Percentiles rank a stretch among this genome's conserved stretches.
Conservation (phyloP, 371 early-diverging fungal genomes). For the Nematocida parisii region DNA sequence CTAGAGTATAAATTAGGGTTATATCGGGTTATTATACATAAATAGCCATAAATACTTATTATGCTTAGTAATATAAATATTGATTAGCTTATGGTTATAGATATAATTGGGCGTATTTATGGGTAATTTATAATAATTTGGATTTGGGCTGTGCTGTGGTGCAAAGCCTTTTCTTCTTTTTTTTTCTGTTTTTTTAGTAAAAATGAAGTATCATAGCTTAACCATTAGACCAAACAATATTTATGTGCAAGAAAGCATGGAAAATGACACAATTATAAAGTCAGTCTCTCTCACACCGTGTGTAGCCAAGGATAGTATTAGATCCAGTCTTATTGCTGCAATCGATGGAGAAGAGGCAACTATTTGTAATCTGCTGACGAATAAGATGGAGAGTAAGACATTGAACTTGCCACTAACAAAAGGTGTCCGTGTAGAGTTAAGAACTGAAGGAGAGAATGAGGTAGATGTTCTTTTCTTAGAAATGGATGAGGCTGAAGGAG, state of each 20-base stretch:
- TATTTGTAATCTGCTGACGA: slow-evolving; percentile 37
- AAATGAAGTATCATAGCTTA: slow-evolving; percentile 51
- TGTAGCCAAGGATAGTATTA: slow-evolving; percentile 6
- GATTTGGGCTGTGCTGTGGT: background rate
- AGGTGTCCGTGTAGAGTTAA: slow-evolving; percentile 3
- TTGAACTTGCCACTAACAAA: slow-evolving; percentile 35
- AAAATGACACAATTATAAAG: slow-evolving; percentile 41
- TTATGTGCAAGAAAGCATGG: slow-evolving; percentile 47
- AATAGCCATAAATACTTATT: no score
- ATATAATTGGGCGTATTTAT: no score
- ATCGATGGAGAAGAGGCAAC: slow-evolving; percentile 29
- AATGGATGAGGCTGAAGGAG: background rate
- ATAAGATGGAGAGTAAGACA: slow-evolving; percentile 38
- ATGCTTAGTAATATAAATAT: no score
- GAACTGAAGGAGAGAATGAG: slow-evolving; percentile 41
- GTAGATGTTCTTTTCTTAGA: slow-evolving; percentile 46
- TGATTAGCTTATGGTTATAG: no score
- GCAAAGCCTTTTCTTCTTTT: slow-evolving; percentile 14
- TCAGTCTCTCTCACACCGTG: slow-evolving; percentile 52
- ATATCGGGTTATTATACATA: no score
- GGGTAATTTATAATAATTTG: no score
- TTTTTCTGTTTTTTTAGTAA: slow-evolving; percentile 28
- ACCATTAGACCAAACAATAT: slow-evolving; percentile 52
- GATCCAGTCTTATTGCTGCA: slow-evolving; percentile 15
- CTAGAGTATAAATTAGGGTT: no score